Base-by-base conservation (phyloP, 129 eudicot species). In the Pulicaria dysenterica region DNA sequence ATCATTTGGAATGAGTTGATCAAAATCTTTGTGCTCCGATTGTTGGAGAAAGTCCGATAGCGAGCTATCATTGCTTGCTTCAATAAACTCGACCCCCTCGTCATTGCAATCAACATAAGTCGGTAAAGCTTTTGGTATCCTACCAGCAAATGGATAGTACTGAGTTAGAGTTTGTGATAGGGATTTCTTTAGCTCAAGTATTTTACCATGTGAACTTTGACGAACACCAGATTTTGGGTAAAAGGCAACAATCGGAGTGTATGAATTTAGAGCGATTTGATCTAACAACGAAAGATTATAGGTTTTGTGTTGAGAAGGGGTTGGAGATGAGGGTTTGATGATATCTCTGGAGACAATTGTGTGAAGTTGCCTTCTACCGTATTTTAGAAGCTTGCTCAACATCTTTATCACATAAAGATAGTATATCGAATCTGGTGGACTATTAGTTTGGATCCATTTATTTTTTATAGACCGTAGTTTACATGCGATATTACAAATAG, bases 321-420 rank as follows among this genome's bases (percentile, higher is more conserved):
- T 78, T 3, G 77, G 77, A 36, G 77, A 73, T 7, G 76, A 56
- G 14, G 75, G 75, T 57, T 56, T 70, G 36, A 71, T 47, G 68
- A 14, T 57, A n/a, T 71, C 67, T 71, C 15, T 44, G 12, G 76
- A 71, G 55, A 71, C 31, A 59, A 57, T 57, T 14, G 54, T 34
- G 46, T 68, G 73, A 50, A 49, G 59, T 8, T 68, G 47, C 46
- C 58, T 53, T 15, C 9, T 53, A 5, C 58, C 37, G 15, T 2
- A 54, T 53, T 10, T 53, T 53, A 53, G 5, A 0, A 51, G 36
- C 15, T 39, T 69, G 64, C 19, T 51, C 15, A 38, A 7, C 36
- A 50, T 37, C 10, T 16, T 69, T 63, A 24, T 69, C 4, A 38
- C 40, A 3, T 5, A 15, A 17, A 54, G 17, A 54, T 16, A 24